Percentiles rank a stretch among this genome's conserved stretches.
Conservation (phyloP, 495 filamentous ascomycete genomes). For the Neurospora sp. region DNA sequence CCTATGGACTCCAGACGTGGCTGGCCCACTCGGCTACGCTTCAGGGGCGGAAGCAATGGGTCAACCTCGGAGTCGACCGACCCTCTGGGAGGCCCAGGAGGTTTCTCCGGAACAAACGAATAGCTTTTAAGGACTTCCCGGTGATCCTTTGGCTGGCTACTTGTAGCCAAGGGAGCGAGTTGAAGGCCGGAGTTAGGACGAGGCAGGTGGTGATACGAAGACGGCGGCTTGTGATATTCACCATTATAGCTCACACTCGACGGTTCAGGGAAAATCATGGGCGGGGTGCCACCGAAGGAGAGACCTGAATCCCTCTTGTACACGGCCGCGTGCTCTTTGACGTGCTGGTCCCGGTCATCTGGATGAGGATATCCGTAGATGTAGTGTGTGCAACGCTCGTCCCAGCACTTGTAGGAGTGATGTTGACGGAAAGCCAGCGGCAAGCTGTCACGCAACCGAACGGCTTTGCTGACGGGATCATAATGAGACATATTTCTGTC, state of each 20-base stretch:
- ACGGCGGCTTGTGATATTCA: constrained; percentile 25
- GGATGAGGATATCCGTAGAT: constrained; percentile 38
- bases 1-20: constrained; percentile 39
- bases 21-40: constrained; percentile 37
- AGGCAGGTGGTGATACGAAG: constrained; percentile 26
- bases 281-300: constrained; percentile 28
- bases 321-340: constrained; percentile 30
- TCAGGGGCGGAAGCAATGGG: constrained; percentile 38
- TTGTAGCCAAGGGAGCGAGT: constrained; percentile 27
- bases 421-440: constrained; percentile 27
- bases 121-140: constrained; percentile 35
- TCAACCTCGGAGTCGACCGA: constrained; percentile 41
- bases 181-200: constrained; percentile 27
- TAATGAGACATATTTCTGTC: constrained; percentile 34
- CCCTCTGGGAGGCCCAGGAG: constrained; percentile 23
- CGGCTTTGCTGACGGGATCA: constrained; percentile 33
- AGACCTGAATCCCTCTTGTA: constrained; percentile 36
- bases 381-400: constrained; percentile 41
- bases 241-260: constrained; percentile 18
- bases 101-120: constrained; percentile 30
- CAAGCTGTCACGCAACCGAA: constrained; percentile 30
- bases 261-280: constrained; percentile 27
- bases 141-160: constrained; percentile 29
- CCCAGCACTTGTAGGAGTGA: constrained; percentile 39
- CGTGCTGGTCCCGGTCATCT: constrained; percentile 37